These are phyloP conservation scores for Leccinum pellstonianum DNA, from an alignment of 768 basidiomycete genomes.

Conservation along the genomic window DNA sequence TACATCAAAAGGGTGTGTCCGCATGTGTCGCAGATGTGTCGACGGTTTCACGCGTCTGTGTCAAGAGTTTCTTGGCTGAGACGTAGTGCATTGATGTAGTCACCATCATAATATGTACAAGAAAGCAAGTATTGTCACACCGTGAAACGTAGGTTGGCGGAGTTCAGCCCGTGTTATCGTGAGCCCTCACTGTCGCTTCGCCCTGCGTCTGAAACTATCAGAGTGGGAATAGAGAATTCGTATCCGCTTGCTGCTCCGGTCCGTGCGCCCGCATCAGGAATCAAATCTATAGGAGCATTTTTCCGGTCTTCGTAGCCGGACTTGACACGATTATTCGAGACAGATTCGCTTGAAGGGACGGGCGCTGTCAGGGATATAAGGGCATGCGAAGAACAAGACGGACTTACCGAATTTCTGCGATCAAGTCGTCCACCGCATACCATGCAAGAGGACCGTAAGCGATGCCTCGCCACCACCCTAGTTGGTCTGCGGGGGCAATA, in stretches of 20 bases:
- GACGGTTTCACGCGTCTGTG: not conserved
- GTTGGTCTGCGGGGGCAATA: constrained; percentile 41
- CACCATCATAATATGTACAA: constrained; percentile 18
- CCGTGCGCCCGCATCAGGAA: constrained; percentile 70
- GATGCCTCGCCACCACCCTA: constrained; percentile 1
- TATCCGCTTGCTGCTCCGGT: constrained; percentile 62
- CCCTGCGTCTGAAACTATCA: constrained; percentile 34
- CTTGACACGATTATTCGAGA: constrained; percentile 1
- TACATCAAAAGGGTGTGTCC: not conserved
- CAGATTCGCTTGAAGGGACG: constrained; percentile 50
- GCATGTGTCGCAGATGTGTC: not conserved
- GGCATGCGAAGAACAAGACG: constrained; percentile 18
- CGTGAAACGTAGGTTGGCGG: not conserved
- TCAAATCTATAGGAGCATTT: constrained; percentile 55
- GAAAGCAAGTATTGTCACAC: not conserved
- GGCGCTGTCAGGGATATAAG: constrained; percentile 4
- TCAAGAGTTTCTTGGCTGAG: not conserved
- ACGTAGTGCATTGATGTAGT: not conserved
- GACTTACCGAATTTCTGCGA: constrained; percentile 73
- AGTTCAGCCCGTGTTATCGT: not conserved
- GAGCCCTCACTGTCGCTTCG: not conserved
- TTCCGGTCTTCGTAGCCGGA: not conserved
- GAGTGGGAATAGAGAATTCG: constrained; percentile 54
- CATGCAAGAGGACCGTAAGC: not conserved
- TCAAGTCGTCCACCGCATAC: constrained; percentile 41